These are phyloP conservation scores for Neoscytalidium dimidiatum DNA, from an alignment of 2,329 filamentous ascomycete species.

Conservation along the genomic window DNA sequence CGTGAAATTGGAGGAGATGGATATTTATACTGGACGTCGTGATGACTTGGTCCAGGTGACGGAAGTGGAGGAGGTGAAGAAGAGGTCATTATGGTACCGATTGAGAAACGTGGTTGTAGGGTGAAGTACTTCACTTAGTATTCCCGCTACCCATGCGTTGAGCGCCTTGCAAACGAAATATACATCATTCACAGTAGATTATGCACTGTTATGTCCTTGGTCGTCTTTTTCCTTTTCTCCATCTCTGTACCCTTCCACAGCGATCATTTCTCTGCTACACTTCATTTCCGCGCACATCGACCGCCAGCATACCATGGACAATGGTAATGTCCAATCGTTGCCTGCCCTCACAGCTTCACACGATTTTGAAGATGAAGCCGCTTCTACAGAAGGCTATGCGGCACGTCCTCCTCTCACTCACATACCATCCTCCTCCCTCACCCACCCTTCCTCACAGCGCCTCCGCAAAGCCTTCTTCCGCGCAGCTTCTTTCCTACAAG, in stretches of 20 bases:
- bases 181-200: too few relatives aligned
- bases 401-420: neutral
- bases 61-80: conserved; percentile 5
- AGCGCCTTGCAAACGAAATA: neutral
- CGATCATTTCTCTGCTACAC: neutral
- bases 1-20: conserved; percentile 40
- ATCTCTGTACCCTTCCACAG: neutral
- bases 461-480: neutral
- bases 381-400: too few relatives aligned
- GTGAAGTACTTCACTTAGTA: neutral
- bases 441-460: neutral
- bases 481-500: neutral
- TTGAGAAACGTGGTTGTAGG: conserved; percentile 10
- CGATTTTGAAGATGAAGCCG: neutral
- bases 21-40: conserved; percentile 39
- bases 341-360: neutral
- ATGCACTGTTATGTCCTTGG: too few relatives aligned
- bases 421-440: neutral
- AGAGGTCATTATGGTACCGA: conserved; percentile 8
- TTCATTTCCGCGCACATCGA: neutral
- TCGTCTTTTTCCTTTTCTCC: neutral
- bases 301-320: neutral
- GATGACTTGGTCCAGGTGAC: conserved; percentile 12
- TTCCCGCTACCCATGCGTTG: neutral
- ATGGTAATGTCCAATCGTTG: neutral